These are phyloP conservation scores for Alternaria brassicicola DNA, from an alignment of 2,329 filamentous ascomycete species.

Conservation along the genomic window DNA sequence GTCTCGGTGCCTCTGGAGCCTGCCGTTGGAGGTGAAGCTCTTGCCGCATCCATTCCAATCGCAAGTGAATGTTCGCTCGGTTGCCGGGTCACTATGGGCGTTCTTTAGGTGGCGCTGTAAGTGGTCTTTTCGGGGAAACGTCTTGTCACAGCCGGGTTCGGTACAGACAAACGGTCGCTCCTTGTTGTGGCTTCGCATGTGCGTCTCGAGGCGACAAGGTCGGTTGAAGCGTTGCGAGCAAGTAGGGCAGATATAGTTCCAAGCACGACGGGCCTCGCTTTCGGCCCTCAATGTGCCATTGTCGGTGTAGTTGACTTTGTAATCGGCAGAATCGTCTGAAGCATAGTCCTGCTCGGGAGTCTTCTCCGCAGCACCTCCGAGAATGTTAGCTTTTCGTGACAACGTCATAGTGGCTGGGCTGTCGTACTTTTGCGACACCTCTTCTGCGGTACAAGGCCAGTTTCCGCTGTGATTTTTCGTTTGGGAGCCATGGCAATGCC, in stretches of 20 bases:
- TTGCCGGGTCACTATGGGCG: constrained; percentile 67
- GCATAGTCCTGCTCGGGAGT: constrained; percentile 19
- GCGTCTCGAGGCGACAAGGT: constrained; percentile 75
- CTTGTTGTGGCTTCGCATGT: constrained; percentile 83
- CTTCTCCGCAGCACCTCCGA: constrained; percentile 17
- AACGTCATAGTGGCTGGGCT: constrained; percentile 7
- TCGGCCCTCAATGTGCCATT: constrained; percentile 36
- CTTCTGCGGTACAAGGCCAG: constrained; percentile 22
- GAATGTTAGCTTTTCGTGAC: constrained; percentile 6
- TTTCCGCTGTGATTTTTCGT: constrained; percentile 28
- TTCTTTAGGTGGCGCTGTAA: constrained; percentile 84
- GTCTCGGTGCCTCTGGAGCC: constrained; percentile 77
- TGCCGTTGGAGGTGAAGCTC: constrained; percentile 79
- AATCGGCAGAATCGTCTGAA: constrained; percentile 35
- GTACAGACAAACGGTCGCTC: constrained; percentile 79
- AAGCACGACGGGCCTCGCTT: constrained; percentile 62
- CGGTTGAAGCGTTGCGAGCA: constrained; percentile 89
- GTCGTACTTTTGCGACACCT: constrained; percentile 34
- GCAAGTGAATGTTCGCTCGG: constrained; percentile 71
- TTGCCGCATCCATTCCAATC: constrained; percentile 75
- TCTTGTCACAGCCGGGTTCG: constrained; percentile 75
- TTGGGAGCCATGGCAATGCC: constrained; percentile 34
- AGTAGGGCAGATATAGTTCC: constrained; percentile 77
- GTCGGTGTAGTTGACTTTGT: constrained; percentile 36
- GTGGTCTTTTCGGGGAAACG: constrained; percentile 86